Evolutionary conservation across 2,329 filamentous ascomycete genomes (phyloP), one percentile per base, ranked within the genome.

Genomic region (Paecilomyces sp.): DNA sequence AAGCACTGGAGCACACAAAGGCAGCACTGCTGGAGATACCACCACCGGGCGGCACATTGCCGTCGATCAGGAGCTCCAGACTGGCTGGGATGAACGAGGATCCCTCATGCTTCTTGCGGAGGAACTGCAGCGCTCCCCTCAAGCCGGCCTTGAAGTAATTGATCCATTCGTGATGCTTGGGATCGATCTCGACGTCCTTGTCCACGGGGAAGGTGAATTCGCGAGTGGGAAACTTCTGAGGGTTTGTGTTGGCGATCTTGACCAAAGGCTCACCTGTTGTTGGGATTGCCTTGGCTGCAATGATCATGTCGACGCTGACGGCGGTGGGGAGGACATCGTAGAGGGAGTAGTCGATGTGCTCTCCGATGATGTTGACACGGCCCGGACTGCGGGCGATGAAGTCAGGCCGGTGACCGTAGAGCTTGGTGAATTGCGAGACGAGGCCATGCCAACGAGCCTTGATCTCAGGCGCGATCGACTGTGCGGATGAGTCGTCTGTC

Each of bases 61-160:
- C 94, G 74, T 97, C 90, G 72, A 96, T 88, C 57, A 97, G 79
- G 57, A 97, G 84, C 66, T 95, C 86, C 88, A 99, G 91, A 68
- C 89, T 89, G 55, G 83, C 83, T 2, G 91, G 88, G 52, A 80
- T 81, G 70, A 91, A 89, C 54, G 76, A 77, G 9, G 80, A 78
- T 53, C 84, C 84, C 31, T 82, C 71, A 72, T 88, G 88, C 75
- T 87, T 85, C 71, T 81, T 77, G 56, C 85, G 83, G 64, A 99
- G 79, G 61, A 96, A 81, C 67, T 90, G 85, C 59, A 96, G 77
- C 0, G 93, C 93, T 31, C 92, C 94, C 36, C 85, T 81, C 56
- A 97, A 80, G 0, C 94, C 94, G 58, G 91, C 90, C 79, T 94
- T 95, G 85, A 99, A 97, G 81, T 99, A 99, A 74, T 97, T 99